phyloP scores from a whole-genome alignment of 768 basidiomycete species.

The Tubosaeta brunneosetosa region DNA sequence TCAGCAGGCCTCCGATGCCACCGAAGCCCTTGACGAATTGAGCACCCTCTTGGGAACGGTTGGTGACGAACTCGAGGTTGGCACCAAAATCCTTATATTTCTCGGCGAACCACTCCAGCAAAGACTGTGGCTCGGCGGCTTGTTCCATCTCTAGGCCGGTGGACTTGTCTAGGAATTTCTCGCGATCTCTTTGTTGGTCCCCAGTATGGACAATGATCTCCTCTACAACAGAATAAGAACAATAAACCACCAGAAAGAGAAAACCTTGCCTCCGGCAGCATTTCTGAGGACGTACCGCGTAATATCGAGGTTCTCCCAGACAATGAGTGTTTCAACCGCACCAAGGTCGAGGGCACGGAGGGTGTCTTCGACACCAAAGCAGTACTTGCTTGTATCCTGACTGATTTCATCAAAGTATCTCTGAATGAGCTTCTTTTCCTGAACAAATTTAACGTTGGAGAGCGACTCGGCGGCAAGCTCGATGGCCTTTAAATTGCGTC shows the following conservation, averaged over 20 bases:
- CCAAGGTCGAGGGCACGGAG: slow-evolving; percentile 95
- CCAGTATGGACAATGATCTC: slow-evolving; percentile 77
- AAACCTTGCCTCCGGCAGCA: slow-evolving; percentile 72
- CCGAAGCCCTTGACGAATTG: slow-evolving; percentile 99
- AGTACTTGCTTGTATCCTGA: slow-evolving; percentile 92
- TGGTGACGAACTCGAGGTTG: slow-evolving; percentile 92
- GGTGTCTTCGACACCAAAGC: slow-evolving; percentile 96
- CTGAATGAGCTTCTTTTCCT: slow-evolving; percentile 97
- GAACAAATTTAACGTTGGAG: slow-evolving; percentile 98
- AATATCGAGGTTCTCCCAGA: slow-evolving; percentile 97
- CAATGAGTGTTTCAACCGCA: slow-evolving; percentile 93
- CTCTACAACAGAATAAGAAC: slow-evolving; percentile 43
- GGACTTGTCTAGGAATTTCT: slow-evolving; percentile 93
- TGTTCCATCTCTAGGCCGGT: slow-evolving; percentile 97
- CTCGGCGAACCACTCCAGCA: slow-evolving; percentile 98
- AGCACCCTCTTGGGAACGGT: slow-evolving; percentile 93
- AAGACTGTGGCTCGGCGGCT: slow-evolving; percentile 68
- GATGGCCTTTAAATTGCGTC: slow-evolving; percentile 61
- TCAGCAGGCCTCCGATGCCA: slow-evolving; percentile 90
- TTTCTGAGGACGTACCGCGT: slow-evolving; percentile 86
- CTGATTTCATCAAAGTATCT: slow-evolving; percentile 99
- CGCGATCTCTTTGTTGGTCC: slow-evolving; percentile 88
- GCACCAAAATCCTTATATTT: slow-evolving; percentile 98
- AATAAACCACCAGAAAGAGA: background rate
- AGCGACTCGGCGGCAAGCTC: slow-evolving; percentile 95